Conservation (phyloP, 768 basidiomycete species). For the Hypholoma sublateritium region DNA sequence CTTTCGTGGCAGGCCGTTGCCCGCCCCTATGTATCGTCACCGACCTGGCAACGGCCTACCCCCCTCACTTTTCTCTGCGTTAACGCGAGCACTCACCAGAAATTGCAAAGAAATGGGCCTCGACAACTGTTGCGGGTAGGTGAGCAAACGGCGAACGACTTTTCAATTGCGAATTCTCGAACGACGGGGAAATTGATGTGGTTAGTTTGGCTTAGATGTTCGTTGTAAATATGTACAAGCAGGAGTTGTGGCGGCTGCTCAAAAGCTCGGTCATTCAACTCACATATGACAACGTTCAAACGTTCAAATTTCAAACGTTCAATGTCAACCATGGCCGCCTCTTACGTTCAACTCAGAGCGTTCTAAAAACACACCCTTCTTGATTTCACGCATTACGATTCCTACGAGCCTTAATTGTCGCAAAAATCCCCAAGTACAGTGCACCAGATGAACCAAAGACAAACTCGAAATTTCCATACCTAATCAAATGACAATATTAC, state of each 20-base stretch:
- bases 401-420: no score
- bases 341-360: no score
- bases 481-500: no score
- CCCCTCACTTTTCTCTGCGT: neutral
- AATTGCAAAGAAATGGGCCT: neutral
- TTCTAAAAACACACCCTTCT: no score
- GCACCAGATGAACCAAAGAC: no score
- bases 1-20: neutral
- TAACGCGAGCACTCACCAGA: slow-evolving; percentile 1
- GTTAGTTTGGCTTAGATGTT: slow-evolving; percentile 3
- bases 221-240: slow-evolving; percentile 5
- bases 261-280: no score
- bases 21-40: neutral
- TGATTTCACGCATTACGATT: no score
- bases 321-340: no score
- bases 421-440: no score
- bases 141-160: slow-evolving; percentile 4
- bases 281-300: no score
- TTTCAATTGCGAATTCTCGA: slow-evolving; percentile 9
- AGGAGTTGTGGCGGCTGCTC: slow-evolving; percentile 1
- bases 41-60: neutral
- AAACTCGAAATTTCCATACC: no score
- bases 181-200: slow-evolving; percentile 11
- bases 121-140: neutral
- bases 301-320: no score